phyloP scores from a whole-genome alignment of 2,329 filamentous ascomycete genomes.

The Clarireedia homoeocarpa region DNA sequence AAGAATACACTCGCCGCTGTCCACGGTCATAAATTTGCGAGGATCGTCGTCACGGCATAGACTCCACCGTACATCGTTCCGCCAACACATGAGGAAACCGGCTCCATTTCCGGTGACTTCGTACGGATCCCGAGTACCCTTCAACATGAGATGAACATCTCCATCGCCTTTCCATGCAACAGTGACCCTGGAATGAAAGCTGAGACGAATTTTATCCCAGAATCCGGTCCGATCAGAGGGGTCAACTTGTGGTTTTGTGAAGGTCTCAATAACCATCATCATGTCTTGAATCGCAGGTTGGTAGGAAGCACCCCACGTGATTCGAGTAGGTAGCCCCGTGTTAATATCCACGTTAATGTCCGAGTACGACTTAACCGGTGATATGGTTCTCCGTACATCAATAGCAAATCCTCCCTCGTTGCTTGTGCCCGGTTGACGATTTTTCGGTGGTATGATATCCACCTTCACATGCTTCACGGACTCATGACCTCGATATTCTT shows the following conservation, averaged over 20 bases:
- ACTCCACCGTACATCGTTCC: conserved; percentile 83
- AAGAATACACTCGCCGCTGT: conserved; percentile 90
- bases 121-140: conserved; percentile 89
- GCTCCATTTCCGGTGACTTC: conserved; percentile 86
- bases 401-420: conserved; percentile 66
- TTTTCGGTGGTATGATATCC: conserved; percentile 68
- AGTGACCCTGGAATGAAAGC: conserved; percentile 84
- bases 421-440: conserved; percentile 44
- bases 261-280: conserved; percentile 99
- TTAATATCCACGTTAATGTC: conserved; percentile 90
- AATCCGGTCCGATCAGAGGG: conserved; percentile 91
- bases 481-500: conserved; percentile 77
- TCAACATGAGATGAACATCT: conserved; percentile 87
- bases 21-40: conserved; percentile 88
- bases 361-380: conserved; percentile 93
- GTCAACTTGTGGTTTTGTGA: conserved; percentile 92
- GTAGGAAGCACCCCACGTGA: conserved; percentile 96
- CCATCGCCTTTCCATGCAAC: conserved; percentile 93
- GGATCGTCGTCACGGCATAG: conserved; percentile 82
- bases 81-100: conserved; percentile 98
- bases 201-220: conserved; percentile 96
- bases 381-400: conserved; percentile 82
- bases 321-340: conserved; percentile 80
- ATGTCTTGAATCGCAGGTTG: conserved; percentile 98
- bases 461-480: conserved; percentile 76